A percentile compares a stretch with the other conserved stretches of the same genome.
phyloP scores from a whole-genome alignment of 441 rosid genomes.

The Pelargonium myrrhifolium region DNA sequence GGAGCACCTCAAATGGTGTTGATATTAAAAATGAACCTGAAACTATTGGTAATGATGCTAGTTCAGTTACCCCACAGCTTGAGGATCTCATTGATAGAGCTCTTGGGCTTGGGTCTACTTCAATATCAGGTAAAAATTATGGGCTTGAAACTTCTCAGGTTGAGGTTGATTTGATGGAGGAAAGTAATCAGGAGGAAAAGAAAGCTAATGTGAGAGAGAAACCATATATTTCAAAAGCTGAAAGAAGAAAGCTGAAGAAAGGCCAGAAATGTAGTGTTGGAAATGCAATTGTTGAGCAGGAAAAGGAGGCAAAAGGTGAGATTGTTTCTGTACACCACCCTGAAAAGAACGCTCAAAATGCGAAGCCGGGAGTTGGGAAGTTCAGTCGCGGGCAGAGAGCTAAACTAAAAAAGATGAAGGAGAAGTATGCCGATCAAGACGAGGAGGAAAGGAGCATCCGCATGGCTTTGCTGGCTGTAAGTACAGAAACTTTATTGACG shows the following conservation, averaged over 20 bases:
- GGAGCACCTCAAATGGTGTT: slow-evolving; percentile 21
- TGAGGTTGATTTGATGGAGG: slow-evolving; percentile 39
- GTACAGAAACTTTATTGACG: slow-evolving; percentile 29
- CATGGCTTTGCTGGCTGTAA: slow-evolving; percentile 87
- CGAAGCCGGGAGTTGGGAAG: slow-evolving; percentile 57
- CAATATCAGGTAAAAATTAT: slow-evolving; percentile 36
- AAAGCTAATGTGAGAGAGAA: slow-evolving; percentile 44
- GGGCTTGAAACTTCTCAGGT: slow-evolving; percentile 33
- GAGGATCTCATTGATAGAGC: slow-evolving; percentile 94
- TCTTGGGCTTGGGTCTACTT: slow-evolving; percentile 75
- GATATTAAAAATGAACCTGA: slow-evolving; percentile 26
- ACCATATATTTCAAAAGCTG: slow-evolving; percentile 78
- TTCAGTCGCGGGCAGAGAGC: slow-evolving; percentile 79
- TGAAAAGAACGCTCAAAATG: slow-evolving; percentile 31
- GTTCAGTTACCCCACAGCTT: slow-evolving; percentile 54
- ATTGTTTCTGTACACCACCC: slow-evolving; percentile 28
- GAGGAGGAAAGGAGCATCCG: slow-evolving; percentile 83
- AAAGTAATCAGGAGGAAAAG: slow-evolving; percentile 39
- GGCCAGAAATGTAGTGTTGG: slow-evolving; percentile 42
- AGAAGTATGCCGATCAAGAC: slow-evolving; percentile 92
- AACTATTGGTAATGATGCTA: slow-evolving; percentile 29
- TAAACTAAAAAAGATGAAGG: slow-evolving; percentile 95
- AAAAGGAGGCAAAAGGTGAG: slow-evolving; percentile 32
- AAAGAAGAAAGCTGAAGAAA: slow-evolving; percentile 83
- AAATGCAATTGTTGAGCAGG: slow-evolving; percentile 34